These are phyloP conservation scores for Talaromyces liani DNA, from an alignment of 495 filamentous ascomycete genomes.

Conservation along the genomic window DNA sequence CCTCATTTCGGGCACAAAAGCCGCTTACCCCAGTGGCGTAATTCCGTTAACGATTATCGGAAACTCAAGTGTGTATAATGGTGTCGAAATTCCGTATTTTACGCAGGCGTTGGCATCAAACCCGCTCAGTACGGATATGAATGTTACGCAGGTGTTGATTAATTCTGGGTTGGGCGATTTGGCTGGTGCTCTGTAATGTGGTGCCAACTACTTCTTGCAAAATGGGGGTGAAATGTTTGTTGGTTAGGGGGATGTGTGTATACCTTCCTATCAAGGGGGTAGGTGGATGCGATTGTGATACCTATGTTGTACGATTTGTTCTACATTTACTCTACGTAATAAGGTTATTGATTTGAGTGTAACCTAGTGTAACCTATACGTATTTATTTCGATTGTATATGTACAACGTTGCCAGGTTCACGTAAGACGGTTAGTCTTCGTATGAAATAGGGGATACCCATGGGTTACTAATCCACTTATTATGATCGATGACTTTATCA, in stretches of 20 bases:
- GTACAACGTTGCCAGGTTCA: too few species aligned
- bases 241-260: neutral
- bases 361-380: too few species aligned
- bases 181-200: neutral
- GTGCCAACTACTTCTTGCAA: neutral
- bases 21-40: conserved; percentile 44
- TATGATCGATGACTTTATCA: too few species aligned
- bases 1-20: conserved; percentile 22
- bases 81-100: conserved; percentile 55
- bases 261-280: neutral
- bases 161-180: conserved; percentile 13
- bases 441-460: too few species aligned
- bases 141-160: conserved; percentile 32
- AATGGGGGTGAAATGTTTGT: neutral
- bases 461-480: too few species aligned
- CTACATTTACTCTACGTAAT: neutral
- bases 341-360: neutral
- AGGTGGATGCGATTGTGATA: neutral
- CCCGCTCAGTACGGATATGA: conserved; percentile 29
- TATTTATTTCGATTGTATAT: too few species aligned
- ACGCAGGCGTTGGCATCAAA: conserved; percentile 38
- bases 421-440: too few species aligned
- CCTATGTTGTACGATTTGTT: neutral
- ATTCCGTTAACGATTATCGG: conserved; percentile 54
- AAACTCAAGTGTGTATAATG: conserved; percentile 49